A percentile compares a stretch with the other conserved stretches of the same genome.
These are phyloP conservation scores for Henckelia pumila DNA, from an alignment of 257 asterid species.

Conservation along the genomic window DNA sequence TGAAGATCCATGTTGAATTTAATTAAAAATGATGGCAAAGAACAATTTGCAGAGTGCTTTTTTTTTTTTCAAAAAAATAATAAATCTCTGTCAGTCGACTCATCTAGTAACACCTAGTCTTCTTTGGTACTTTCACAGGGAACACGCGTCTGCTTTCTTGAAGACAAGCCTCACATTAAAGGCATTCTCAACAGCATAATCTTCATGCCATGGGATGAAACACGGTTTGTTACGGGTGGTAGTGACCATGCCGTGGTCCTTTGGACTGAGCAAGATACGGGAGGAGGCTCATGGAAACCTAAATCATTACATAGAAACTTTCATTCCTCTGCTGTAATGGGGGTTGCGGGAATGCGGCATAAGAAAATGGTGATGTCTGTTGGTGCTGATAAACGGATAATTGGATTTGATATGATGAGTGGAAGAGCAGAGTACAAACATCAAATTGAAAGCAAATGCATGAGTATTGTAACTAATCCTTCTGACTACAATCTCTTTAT, in stretches of 20 bases:
- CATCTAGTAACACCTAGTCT: neutral
- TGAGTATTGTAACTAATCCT: slow-evolving; percentile 91
- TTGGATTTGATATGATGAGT: slow-evolving; percentile 56
- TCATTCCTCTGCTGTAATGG: slow-evolving; percentile 94
- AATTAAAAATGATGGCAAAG: neutral
- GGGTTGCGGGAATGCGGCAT: slow-evolving; percentile 89
- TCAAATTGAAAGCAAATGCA: slow-evolving; percentile 87
- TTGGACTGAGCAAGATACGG: slow-evolving; percentile 62
- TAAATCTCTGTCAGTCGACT: neutral
- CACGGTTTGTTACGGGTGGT: slow-evolving; percentile 77
- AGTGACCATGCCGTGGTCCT: slow-evolving; percentile 85
- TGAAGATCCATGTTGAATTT: too few relatives aligned
- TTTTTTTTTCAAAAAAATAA: too few relatives aligned
- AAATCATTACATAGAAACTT: slow-evolving; percentile 46
- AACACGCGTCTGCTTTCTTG: slow-evolving; percentile 52
- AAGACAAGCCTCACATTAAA: slow-evolving; percentile 72
- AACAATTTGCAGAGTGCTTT: neutral
- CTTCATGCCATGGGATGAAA: slow-evolving; percentile 89
- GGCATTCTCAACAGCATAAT: slow-evolving; percentile 80
- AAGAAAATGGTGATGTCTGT: slow-evolving; percentile 71
- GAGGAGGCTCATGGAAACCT: slow-evolving; percentile 64
- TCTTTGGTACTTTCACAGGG: slow-evolving; percentile 35
- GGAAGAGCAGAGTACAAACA: slow-evolving; percentile 60
- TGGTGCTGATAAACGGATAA: slow-evolving; percentile 78
- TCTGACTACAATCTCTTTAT: slow-evolving; percentile 85